Evolutionary conservation across 2,329 filamentous ascomycete genomes (phyloP).

Genomic region (Didymella arachidicola): DNA sequence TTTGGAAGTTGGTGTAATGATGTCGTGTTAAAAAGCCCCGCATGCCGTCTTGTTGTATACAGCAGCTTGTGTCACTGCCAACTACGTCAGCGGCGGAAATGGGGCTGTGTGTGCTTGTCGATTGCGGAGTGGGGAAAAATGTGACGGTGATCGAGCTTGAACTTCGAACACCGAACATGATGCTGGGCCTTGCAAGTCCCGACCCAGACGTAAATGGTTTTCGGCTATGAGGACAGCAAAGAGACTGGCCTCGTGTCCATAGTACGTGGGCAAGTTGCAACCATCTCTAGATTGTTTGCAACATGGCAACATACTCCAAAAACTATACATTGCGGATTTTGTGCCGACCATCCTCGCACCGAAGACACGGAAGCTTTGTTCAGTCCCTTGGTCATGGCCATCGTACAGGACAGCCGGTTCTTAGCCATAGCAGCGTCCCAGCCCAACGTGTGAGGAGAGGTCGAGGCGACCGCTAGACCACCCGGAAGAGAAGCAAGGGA

Average conservation of each 20-base stretch:
- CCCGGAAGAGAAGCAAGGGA: neutral
- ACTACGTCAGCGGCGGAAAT: neutral
- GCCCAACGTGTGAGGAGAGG: neutral
- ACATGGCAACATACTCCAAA: no score
- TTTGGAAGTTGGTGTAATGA: conserved; percentile 5
- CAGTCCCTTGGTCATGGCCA: neutral
- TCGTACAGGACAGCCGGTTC: neutral
- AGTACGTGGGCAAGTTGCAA: no score
- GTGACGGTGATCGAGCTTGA: neutral
- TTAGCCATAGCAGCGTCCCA: neutral
- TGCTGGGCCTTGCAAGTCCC: neutral
- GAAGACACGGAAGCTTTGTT: neutral
- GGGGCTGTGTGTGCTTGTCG: neutral
- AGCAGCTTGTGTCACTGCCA: neutral
- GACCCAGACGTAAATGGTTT: neutral
- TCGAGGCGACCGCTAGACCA: neutral
- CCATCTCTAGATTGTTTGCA: no score
- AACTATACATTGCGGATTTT: neutral
- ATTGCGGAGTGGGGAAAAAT: neutral
- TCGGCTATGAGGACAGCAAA: neutral
- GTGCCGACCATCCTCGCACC: neutral
- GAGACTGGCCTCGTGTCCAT: no score
- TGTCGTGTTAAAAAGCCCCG: conserved; percentile 2
- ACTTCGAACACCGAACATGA: neutral
- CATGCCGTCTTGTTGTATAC: conserved; percentile 9